A percentile compares a stretch with the other conserved stretches of the same genome.
phyloP scores from a whole-genome alignment of 2,329 filamentous ascomycete genomes.

The Xylariaceae sp. region DNA sequence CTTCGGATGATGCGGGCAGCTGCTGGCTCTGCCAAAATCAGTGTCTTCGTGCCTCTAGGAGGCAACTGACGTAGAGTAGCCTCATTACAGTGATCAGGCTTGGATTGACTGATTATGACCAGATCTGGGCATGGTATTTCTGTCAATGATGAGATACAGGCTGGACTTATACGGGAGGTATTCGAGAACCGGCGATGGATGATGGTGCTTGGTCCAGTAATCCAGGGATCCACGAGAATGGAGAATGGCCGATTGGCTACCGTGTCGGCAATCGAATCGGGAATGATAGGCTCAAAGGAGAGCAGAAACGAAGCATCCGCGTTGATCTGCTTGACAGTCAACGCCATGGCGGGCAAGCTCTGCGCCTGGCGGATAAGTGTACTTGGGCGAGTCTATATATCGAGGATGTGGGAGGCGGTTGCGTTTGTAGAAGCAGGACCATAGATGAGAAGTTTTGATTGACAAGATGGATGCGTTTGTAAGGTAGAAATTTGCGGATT shows the following conservation, averaged over 20 bases:
- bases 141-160: constrained; percentile 50
- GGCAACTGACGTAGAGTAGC: constrained; percentile 62
- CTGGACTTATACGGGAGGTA: constrained; percentile 48
- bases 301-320: constrained; percentile 61
- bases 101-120: constrained; percentile 43
- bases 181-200: constrained; percentile 57
- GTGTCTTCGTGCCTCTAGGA: constrained; percentile 45
- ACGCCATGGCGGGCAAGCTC: constrained; percentile 45
- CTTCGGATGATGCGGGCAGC: constrained; percentile 60
- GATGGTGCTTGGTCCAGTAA: constrained; percentile 55
- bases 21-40: constrained; percentile 61
- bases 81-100: constrained; percentile 65
- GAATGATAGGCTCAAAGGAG: constrained; percentile 52
- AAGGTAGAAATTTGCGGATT: not conserved
- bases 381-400: not conserved
- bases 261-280: constrained; percentile 33
- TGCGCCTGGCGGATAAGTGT: constrained; percentile 5
- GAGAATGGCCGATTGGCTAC: constrained; percentile 50
- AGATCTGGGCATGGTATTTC: constrained; percentile 41
- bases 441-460: not conserved
- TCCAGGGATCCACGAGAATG: constrained; percentile 68
- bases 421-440: not conserved
- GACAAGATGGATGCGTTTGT: too few relatives aligned
- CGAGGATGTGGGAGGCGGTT: constrained; percentile 4
- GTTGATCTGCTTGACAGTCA: constrained; percentile 60